Conservation (phyloP, 345 rosid genomes). For the Streptanthus diversifolius region DNA sequence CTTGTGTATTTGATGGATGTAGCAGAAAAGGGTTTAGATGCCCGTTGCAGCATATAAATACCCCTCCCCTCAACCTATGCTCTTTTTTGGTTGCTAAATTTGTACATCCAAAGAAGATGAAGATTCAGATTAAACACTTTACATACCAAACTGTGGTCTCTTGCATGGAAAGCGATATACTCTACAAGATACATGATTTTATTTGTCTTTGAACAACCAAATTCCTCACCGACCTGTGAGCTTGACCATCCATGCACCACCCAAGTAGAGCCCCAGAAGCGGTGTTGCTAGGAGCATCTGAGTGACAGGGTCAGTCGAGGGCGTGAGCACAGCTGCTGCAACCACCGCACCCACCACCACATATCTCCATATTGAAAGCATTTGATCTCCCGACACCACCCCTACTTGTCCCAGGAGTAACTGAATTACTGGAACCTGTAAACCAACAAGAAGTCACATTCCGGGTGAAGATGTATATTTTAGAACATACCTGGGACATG, state of each 20-base stretch:
- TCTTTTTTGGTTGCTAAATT: constrained; percentile 4
- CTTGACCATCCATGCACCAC: constrained; percentile 95
- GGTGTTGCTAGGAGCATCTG: constrained; percentile 89
- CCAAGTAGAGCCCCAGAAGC: constrained; percentile 86
- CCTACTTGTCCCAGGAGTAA: constrained; percentile 89
- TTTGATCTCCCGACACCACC: constrained; percentile 80
- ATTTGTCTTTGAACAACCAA: constrained; percentile 12
- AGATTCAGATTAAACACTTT: not conserved
- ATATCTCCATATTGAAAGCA: constrained; percentile 96
- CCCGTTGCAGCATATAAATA: not conserved
- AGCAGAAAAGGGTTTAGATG: not conserved
- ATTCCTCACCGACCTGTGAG: constrained; percentile 63
- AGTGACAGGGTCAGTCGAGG: constrained; percentile 97
- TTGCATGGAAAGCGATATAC: constrained; percentile 12
- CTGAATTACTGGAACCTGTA: constrained; percentile 96
- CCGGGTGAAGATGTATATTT: constrained; percentile 11
- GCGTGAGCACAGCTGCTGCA: constrained; percentile 91
- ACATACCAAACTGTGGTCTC: constrained; percentile 13
- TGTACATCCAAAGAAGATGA: not conserved
- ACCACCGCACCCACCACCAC: constrained; percentile 93
- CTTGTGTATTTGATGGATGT: not conserved
- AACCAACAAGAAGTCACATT: not conserved
- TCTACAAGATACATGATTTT: constrained; percentile 18
- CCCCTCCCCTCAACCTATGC: not conserved
- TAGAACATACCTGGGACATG: not conserved